Base-by-base conservation (phyloP, 148 eudicot species). In the Spergularia bocconei region DNA sequence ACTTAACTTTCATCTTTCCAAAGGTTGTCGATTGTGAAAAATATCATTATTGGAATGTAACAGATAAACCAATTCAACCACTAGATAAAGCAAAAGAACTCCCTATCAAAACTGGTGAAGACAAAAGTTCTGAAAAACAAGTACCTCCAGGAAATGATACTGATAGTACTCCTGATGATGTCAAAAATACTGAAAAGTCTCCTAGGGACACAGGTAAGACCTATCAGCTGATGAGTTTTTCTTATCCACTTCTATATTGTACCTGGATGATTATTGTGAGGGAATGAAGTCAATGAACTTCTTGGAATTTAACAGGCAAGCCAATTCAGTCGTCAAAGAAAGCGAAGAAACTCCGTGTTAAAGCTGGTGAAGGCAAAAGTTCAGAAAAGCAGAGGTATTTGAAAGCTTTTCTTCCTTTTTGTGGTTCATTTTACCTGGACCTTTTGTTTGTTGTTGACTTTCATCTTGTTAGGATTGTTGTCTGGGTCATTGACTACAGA, bases 361-460 rank as follows among this genome's bases (percentile, higher is more conserved):
- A 66, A 39, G 76, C 76, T 75, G 81, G 79, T 41, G 87, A 74
- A 67, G 88, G 82, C 55, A 81, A 50, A 20, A 68, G 74, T 79
- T 86, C 98, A 50, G 91, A 91, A 53, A 93, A 86, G 71, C 98
- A 91, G 72, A 90, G 98, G 98, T 93, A 78, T 71, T 51, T 16
- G 11, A 39, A 39, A 5, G 1, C 52, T 12, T 65, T 65, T 65
- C 21, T 48, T 74, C 23, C 47, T 55, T 7, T 20, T 47, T 54
- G 38, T 72, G 44, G 52, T 51, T 66, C 70, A 19, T 15, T 55
- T 69, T 52, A 58, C 54, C 75, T 51, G 69, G 58, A 70, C 23
- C n/a, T 25, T 48, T 15, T 62, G 55, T 62, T 64, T 41, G 8
- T 44, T 12, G 51, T 5, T 23, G 19, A 65, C 50, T 4, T 38